Evolutionary conservation across 768 basidiomycete species (phyloP).

Genomic region (Suillus spraguei): DNA sequence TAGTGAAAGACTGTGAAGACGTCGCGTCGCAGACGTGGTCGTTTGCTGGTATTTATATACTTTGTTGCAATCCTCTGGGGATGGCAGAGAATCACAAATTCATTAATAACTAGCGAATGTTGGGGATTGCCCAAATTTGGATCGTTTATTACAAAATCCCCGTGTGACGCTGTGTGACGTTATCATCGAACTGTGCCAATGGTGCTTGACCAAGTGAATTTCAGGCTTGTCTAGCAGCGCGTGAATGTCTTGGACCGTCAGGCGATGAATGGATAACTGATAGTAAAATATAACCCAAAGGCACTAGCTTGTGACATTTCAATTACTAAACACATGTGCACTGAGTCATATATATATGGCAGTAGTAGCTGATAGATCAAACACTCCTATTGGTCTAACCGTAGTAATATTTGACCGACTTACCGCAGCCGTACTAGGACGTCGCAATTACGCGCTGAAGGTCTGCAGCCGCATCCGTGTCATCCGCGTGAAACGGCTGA

Average conservation of each 20-base stretch:
- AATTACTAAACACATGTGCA: no score
- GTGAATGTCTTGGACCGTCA: background rate
- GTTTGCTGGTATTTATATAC: conserved; percentile 33
- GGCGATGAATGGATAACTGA: background rate
- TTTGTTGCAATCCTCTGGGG: conserved; percentile 27
- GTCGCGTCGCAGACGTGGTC: conserved; percentile 31
- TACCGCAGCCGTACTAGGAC: no score
- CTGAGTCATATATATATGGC: no score
- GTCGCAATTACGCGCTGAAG: no score
- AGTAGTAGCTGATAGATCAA: no score
- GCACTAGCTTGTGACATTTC: background rate
- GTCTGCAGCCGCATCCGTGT: no score
- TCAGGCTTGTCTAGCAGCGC: no score
- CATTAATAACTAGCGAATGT: conserved; percentile 14
- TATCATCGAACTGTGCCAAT: background rate
- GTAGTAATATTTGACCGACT: no score
- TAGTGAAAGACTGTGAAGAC: conserved; percentile 31
- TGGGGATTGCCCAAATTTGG: conserved; percentile 29
- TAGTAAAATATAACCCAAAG: background rate
- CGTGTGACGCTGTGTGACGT: background rate
- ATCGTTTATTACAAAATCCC: background rate
- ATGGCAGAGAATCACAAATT: conserved; percentile 9
- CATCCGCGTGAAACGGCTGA: no score
- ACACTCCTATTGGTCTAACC: no score
- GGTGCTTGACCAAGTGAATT: no score